Evolutionary conservation across 2,329 filamentous ascomycete species (phyloP).

Genomic region (Hirsutella rhossiliensis): DNA sequence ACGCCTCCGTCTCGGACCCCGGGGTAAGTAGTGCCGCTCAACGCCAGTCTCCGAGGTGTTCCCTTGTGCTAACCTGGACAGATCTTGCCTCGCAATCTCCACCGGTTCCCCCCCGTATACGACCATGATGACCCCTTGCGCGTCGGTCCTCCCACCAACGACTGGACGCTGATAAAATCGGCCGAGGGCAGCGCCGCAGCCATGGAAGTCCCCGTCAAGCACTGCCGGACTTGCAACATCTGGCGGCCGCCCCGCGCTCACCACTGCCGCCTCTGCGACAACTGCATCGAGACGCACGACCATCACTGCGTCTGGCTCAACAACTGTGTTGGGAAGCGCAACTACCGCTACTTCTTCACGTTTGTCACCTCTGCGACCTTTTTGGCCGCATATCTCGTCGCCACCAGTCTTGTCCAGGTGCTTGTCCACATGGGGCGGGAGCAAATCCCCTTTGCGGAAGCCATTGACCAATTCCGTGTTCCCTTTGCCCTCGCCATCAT

Average conservation of each 20-base stretch:
- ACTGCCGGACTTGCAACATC: conserved; percentile 94
- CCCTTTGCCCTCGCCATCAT: conserved; percentile 87
- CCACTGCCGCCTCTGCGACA: conserved; percentile 93
- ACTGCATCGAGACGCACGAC: conserved; percentile 93
- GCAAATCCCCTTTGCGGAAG: conserved; percentile 51
- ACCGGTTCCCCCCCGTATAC: conserved; percentile 68
- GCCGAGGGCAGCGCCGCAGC: conserved; percentile 63
- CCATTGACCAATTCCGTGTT: conserved; percentile 61
- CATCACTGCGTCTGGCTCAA: conserved; percentile 99
- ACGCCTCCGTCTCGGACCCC: conserved; percentile 85
- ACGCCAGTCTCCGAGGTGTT: not conserved
- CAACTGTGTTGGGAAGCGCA: conserved; percentile 91
- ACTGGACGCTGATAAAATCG: conserved; percentile 87
- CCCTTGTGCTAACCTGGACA: conserved; percentile 41
- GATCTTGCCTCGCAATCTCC: conserved; percentile 88
- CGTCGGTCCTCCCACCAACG: conserved; percentile 74
- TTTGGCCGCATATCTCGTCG: conserved; percentile 64
- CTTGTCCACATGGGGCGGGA: conserved; percentile 57
- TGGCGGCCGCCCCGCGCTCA: conserved; percentile 94
- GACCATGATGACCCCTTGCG: conserved; percentile 70
- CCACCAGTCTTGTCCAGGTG: conserved; percentile 68
- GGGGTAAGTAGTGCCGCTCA: conserved; percentile 51
- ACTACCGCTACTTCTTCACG: conserved; percentile 95
- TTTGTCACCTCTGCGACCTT: conserved; percentile 76
- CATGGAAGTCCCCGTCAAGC: conserved; percentile 97